These are phyloP conservation scores for Ganoderma multipileum DNA, from an alignment of 1,284 basidiomycete genomes.

Conservation along the genomic window DNA sequence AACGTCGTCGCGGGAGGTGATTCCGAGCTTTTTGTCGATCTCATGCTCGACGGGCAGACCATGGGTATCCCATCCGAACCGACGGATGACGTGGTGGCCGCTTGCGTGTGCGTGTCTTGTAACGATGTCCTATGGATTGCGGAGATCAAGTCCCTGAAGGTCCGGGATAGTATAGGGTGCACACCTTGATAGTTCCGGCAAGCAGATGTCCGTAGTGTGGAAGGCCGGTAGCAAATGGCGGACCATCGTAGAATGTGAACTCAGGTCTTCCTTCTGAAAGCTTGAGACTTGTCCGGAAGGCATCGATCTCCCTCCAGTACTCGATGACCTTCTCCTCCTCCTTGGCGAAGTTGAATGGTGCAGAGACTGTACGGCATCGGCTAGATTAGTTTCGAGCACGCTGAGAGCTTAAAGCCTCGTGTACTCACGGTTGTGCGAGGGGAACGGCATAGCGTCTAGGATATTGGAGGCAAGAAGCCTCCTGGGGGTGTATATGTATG, in stretches of 20 bases:
- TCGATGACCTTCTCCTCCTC: constrained; percentile 93
- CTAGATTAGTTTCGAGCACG: constrained; percentile 7
- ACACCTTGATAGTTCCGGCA: constrained; percentile 95
- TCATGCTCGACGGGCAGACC: constrained; percentile 99
- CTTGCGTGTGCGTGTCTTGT: constrained; percentile 95
- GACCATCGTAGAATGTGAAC: constrained; percentile 97
- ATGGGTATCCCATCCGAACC: constrained; percentile 99
- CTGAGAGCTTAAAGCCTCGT: not conserved
- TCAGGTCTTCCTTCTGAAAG: constrained; percentile 90
- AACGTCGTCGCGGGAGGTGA: constrained; percentile 94
- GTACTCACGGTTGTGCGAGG: constrained; percentile 73
- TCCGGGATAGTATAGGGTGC: constrained; percentile 27
- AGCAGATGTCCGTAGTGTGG: constrained; percentile 96
- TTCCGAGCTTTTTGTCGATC: constrained; percentile 97
- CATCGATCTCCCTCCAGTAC: constrained; percentile 98
- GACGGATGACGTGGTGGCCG: constrained; percentile 92
- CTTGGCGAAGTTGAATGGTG: constrained; percentile 87
- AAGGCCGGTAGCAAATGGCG: constrained; percentile 96
- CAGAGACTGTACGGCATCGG: constrained; percentile 56
- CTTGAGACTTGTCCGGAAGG: constrained; percentile 94
- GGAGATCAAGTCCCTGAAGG: not conserved
- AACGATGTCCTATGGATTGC: constrained; percentile 81
- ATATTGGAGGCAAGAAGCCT: not conserved
- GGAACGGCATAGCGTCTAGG: constrained; percentile 62
- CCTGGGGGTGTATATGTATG: constrained; percentile 3